Evolutionary conservation across 2,329 filamentous ascomycete species (phyloP), one percentile per base, ranked within the genome.

Genomic region (Hyphodiscus sp.): DNA sequence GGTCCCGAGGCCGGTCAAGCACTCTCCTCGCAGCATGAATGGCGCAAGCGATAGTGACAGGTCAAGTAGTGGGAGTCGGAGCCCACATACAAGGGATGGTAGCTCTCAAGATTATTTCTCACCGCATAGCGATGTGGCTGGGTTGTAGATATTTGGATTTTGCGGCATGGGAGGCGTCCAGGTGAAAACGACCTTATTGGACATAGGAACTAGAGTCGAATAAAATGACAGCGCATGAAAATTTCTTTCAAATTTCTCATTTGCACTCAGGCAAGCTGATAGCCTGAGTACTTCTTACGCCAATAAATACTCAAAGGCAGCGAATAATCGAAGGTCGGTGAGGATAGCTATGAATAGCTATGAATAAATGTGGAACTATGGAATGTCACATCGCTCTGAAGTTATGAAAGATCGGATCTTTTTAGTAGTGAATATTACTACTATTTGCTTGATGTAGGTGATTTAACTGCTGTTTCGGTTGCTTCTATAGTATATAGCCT

Each of bases 41-140:
- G 68, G 70, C 46, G 68, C 69, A n/a, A 61, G 59, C 20, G 66
- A 66, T 38, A 67, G 56, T 64, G 72, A 54, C 62, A 62, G 53
- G 23, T 56, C 58, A 45, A 64, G 61, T 44, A 61, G 57, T 45
- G 58, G 54, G 19, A 61, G 58, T 50, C 60, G 58, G 18, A 64
- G 62, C 42, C 59, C 61, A 26, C 20, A 18, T 15, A 47, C 42
- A 42, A 52, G 53, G 18, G 45, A 49, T 16, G 45, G 43, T 1
- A 49, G 51, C 47, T 44, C 56, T 5, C 47, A 41, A 16, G 62
- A 62, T 43, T 65, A 65, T 56, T 63, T 65, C 47, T 58, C 60
- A 11, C 20, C 47, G 23, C 30, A 47, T 30, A 54, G 23, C 23
- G 54, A 30, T 47, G 30, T 38, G n/a, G 29, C 23, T 50, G 41